Conservation (phyloP, 2,329 filamentous ascomycete genomes). For the Epichloe aotearoae region DNA sequence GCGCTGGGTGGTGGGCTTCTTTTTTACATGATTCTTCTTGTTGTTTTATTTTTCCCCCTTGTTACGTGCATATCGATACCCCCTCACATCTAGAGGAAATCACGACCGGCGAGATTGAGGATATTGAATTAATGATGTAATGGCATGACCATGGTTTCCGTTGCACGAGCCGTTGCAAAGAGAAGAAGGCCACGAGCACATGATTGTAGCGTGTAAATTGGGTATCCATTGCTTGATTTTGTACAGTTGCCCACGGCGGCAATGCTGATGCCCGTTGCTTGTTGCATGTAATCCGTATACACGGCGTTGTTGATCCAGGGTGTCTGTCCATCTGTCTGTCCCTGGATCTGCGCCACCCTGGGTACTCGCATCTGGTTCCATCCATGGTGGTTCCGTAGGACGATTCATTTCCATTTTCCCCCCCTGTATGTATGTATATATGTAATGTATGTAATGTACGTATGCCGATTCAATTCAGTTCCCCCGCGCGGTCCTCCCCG, state of each 20-base stretch:
- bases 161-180: no score
- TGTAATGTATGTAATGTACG: no score
- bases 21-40: neutral
- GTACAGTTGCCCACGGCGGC: neutral
- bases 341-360: no score
- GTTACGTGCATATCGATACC: neutral
- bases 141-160: neutral
- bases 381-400: neutral
- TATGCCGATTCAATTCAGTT: neutral
- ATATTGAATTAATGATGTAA: neutral
- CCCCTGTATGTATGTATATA: no score
- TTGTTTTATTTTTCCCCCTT: no score
- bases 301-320: neutral
- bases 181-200: neutral
- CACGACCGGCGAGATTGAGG: neutral
- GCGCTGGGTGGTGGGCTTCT: neutral
- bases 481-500: neutral
- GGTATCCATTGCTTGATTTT: neutral
- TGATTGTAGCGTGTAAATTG: neutral
- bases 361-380: neutral
- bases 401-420: no score
- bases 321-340: no score
- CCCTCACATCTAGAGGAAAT: slow-evolving; percentile 1
- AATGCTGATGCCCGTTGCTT: neutral
- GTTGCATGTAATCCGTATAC: neutral